phyloP scores from a whole-genome alignment of 441 rosid species.

The Bruguiera hainesii region DNA sequence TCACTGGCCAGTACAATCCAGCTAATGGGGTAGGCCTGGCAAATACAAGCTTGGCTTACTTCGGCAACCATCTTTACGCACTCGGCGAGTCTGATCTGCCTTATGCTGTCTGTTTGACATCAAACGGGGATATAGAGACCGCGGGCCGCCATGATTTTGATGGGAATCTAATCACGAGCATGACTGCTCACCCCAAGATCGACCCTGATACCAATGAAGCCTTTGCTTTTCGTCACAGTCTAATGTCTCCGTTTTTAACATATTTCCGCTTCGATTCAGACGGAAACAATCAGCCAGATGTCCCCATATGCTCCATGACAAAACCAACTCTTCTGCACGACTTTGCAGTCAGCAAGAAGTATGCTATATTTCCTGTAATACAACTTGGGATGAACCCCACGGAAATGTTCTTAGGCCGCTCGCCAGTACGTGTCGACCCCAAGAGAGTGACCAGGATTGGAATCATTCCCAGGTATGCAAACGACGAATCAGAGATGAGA shows the following conservation, averaged over 20 bases:
- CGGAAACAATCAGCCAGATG: slow-evolving; percentile 65
- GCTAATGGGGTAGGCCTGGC: slow-evolving; percentile 66
- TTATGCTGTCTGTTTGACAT: slow-evolving; percentile 46
- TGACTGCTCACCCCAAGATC: slow-evolving; percentile 88
- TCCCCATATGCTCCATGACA: slow-evolving; percentile 71
- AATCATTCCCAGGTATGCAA: slow-evolving; percentile 57
- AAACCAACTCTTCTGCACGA: slow-evolving; percentile 76
- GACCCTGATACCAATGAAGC: slow-evolving; percentile 62
- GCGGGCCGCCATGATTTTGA: slow-evolving; percentile 60
- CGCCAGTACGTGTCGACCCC: slow-evolving; percentile 57
- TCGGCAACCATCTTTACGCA: slow-evolving; percentile 56
- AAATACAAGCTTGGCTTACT: slow-evolving; percentile 58
- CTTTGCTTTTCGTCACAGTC: slow-evolving; percentile 69
- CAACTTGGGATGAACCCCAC: slow-evolving; percentile 65
- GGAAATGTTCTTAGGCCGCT: slow-evolving; percentile 61
- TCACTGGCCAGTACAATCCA: slow-evolving; percentile 63
- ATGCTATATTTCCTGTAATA: slow-evolving; percentile 60
- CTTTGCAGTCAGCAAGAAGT: slow-evolving; percentile 62
- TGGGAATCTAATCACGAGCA: slow-evolving; percentile 59
- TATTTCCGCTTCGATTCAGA: slow-evolving; percentile 52
- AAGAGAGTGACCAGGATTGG: slow-evolving; percentile 62
- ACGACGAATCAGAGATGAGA: slow-evolving; percentile 53
- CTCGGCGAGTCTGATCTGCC: slow-evolving; percentile 85
- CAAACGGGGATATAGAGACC: slow-evolving; percentile 57
- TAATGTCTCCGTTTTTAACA: slow-evolving; percentile 63